These are phyloP conservation scores for Pseudotulostoma volvatum DNA, from an alignment of 495 filamentous ascomycete genomes.

Conservation along the genomic window DNA sequence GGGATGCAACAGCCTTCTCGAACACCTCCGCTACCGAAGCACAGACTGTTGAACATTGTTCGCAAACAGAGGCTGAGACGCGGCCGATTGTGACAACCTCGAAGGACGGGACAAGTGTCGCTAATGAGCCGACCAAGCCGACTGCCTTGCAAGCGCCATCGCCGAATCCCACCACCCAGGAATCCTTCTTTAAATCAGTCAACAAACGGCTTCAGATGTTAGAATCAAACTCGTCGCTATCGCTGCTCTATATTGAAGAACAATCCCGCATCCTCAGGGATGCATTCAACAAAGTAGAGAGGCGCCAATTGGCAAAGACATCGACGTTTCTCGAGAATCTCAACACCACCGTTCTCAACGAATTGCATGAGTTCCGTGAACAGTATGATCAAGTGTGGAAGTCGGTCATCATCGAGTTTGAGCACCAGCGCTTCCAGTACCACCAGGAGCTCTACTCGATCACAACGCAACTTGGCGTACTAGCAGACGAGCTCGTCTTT, in stretches of 20 bases:
- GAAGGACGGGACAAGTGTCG: conserved; percentile 18
- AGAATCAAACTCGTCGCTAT: conserved; percentile 83
- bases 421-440: conserved; percentile 66
- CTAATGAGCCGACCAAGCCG: conserved; percentile 28
- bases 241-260: conserved; percentile 89
- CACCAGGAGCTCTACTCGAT: conserved; percentile 67
- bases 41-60: conserved; percentile 12
- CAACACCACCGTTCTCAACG: conserved; percentile 73
- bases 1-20: conserved; percentile 9
- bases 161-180: conserved; percentile 72
- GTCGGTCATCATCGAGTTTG: conserved; percentile 79
- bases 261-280: conserved; percentile 86
- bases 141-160: conserved; percentile 38
- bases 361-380: conserved; percentile 60
- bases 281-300: conserved; percentile 80
- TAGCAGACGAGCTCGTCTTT: conserved; percentile 89
- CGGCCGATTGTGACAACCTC: conserved; percentile 7
- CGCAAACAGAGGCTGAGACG: conserved; percentile 11
- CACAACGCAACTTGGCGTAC: conserved; percentile 60
- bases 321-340: conserved; percentile 64
- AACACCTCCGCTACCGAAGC: conserved; percentile 5
- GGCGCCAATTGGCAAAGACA: conserved; percentile 70
- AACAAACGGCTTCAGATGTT: conserved; percentile 81
- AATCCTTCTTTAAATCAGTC: conserved; percentile 93
- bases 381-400: conserved; percentile 97